Evolutionary conservation across 768 basidiomycete species (phyloP).

Genomic region (Boletus subparvulus): DNA sequence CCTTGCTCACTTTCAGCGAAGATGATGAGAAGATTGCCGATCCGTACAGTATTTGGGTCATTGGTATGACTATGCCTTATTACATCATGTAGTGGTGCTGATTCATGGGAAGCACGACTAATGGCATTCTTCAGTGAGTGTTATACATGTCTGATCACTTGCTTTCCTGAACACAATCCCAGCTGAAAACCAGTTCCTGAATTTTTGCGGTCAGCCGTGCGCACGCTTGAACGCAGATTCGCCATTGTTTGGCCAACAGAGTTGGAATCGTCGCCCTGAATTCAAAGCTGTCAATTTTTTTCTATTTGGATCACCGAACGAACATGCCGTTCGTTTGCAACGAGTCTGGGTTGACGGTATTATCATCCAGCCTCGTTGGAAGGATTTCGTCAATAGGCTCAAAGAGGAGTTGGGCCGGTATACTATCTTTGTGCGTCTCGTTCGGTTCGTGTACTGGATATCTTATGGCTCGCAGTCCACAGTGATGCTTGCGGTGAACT

Average conservation of each 20-base stretch:
- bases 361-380: slow-evolving; percentile 13
- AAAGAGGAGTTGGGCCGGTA: slow-evolving; percentile 7
- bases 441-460: neutral
- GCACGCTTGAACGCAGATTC: slow-evolving; percentile 12
- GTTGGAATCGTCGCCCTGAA: neutral
- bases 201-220: slow-evolving; percentile 10
- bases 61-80: slow-evolving; percentile 4
- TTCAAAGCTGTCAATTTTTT: neutral
- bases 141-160: neutral
- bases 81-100: neutral
- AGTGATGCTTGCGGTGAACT: slow-evolving; percentile 18
- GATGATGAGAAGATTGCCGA: neutral
- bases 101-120: slow-evolving; percentile 8
- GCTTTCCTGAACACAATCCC: neutral
- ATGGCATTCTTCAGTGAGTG: slow-evolving; percentile 14
- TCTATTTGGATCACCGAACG: slow-evolving; percentile 3
- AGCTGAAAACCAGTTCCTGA: slow-evolving; percentile 18
- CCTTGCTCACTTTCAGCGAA: neutral
- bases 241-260: slow-evolving; percentile 6
- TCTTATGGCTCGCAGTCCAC: slow-evolving; percentile 8
- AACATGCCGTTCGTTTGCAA: slow-evolving; percentile 14
- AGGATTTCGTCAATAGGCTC: slow-evolving; percentile 8
- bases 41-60: slow-evolving; percentile 9
- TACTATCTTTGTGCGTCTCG: slow-evolving; percentile 10
- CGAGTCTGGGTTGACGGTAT: slow-evolving; percentile 11